Percentiles rank a stretch among this genome's conserved stretches.
These are phyloP conservation scores for Xylaria sp. DNA, from an alignment of 495 filamentous ascomycete species.

Conservation along the genomic window DNA sequence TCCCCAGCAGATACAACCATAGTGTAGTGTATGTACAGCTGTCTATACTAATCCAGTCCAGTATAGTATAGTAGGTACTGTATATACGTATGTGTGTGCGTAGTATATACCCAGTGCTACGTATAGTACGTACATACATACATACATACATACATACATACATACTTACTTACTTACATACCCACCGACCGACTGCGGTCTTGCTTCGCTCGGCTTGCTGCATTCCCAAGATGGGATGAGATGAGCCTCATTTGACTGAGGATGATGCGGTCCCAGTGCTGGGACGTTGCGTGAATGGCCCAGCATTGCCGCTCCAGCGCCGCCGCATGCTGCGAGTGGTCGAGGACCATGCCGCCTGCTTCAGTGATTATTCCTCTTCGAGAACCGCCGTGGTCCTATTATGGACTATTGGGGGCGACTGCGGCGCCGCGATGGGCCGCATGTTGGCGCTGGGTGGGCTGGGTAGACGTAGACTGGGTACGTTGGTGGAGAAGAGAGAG, in stretches of 20 bases:
- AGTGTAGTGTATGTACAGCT: neutral
- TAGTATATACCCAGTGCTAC: slow-evolving; percentile 18
- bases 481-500: neutral
- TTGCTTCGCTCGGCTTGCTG: slow-evolving; percentile 16
- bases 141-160: too few relatives aligned
- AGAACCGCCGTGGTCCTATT: slow-evolving; percentile 11
- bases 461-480: too few relatives aligned
- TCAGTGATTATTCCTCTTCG: slow-evolving; percentile 14
- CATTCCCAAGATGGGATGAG: slow-evolving; percentile 10
- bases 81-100: too few relatives aligned
- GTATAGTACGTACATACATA: too few relatives aligned
- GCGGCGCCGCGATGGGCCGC: too few relatives aligned
- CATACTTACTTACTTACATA: too few relatives aligned
- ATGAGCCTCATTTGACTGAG: slow-evolving; percentile 24
- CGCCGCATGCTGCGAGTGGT: slow-evolving; percentile 24
- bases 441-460: too few relatives aligned
- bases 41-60: too few relatives aligned
- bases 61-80: too few relatives aligned
- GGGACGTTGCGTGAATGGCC: slow-evolving; percentile 18
- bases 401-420: too few relatives aligned
- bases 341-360: neutral
- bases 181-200: too few relatives aligned
- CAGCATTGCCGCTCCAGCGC: slow-evolving; percentile 14
- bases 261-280: neutral
- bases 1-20: slow-evolving; percentile 5